phyloP scores from a whole-genome alignment of 2,329 filamentous ascomycete species.

The Sporothrix mexicana region DNA sequence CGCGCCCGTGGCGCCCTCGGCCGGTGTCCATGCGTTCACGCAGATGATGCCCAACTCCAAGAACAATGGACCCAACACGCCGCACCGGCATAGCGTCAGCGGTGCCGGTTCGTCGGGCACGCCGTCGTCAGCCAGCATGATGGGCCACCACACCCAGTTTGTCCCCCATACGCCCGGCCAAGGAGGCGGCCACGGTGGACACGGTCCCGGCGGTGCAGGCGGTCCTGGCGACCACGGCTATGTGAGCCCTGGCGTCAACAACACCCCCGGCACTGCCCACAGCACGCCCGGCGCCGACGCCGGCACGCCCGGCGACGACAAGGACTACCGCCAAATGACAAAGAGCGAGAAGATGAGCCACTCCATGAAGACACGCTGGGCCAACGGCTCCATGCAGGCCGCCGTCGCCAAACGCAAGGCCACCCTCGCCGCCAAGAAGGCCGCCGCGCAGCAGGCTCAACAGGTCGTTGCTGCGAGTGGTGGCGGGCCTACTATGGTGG shows the following conservation, averaged over 20 bases:
- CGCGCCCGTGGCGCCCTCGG: slow-evolving; percentile 33
- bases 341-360: slow-evolving; percentile 71
- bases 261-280: background rate
- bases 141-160: slow-evolving; percentile 35
- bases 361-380: slow-evolving; percentile 68
- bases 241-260: slow-evolving; percentile 8
- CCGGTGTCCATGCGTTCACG: slow-evolving; percentile 37
- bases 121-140: background rate
- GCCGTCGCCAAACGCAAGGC: slow-evolving; percentile 67
- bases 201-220: background rate
- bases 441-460: slow-evolving; percentile 39
- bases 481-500: background rate
- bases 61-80: background rate
- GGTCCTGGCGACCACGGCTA: slow-evolving; percentile 9
- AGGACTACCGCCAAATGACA: slow-evolving; percentile 66
- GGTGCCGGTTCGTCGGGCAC: background rate
- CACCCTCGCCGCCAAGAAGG: slow-evolving; percentile 64
- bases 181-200: background rate
- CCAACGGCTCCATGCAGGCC: slow-evolving; percentile 63
- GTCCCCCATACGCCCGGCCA: slow-evolving; percentile 29
- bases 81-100: background rate
- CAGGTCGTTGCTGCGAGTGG: slow-evolving; percentile 15
- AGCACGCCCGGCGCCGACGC: slow-evolving; percentile 17
- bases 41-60: slow-evolving; percentile 37
- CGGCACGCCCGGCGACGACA: slow-evolving; percentile 45